Conservation (phyloP, 2,329 filamentous ascomycete species). For the Metarhizium guizhouense region DNA sequence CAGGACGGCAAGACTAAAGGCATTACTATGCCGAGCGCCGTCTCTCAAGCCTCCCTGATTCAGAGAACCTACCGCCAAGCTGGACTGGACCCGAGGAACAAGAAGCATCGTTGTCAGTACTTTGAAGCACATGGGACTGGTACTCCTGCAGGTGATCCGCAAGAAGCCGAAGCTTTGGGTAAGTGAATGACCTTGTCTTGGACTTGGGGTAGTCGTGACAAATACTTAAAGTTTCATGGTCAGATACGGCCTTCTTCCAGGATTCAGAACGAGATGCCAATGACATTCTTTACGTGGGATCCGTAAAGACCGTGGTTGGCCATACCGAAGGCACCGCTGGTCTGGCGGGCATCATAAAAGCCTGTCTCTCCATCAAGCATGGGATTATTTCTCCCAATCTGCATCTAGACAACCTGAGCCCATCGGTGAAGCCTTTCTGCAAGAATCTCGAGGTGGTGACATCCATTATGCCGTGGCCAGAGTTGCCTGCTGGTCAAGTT, state of each 20-base stretch:
- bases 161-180: constrained; percentile 14
- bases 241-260: constrained; percentile 31
- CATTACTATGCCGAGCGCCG: constrained; percentile 21
- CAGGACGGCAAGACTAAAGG: constrained; percentile 32
- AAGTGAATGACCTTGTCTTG: too few species aligned
- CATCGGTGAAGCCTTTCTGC: constrained; percentile 16
- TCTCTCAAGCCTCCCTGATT: constrained; percentile 16
- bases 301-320: constrained; percentile 18
- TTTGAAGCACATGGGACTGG: constrained; percentile 31
- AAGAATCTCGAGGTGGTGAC: constrained; percentile 10
- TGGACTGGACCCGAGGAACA: constrained; percentile 16
- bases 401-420: constrained; percentile 19
- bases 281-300: constrained; percentile 14
- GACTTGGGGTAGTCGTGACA: too few species aligned
- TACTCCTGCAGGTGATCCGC: constrained; percentile 21
- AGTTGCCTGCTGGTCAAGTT: too few species aligned
- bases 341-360: constrained; percentile 17
- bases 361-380: constrained; percentile 10
- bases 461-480: constrained; percentile 12
- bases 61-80: constrained; percentile 17
- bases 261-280: too few species aligned
- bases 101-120: constrained; percentile 12
- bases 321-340: constrained; percentile 18
- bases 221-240: too few species aligned
- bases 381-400: constrained; percentile 20